Conservation (phyloP, 768 basidiomycete species). For the Hysterangium stoloniferum region DNA sequence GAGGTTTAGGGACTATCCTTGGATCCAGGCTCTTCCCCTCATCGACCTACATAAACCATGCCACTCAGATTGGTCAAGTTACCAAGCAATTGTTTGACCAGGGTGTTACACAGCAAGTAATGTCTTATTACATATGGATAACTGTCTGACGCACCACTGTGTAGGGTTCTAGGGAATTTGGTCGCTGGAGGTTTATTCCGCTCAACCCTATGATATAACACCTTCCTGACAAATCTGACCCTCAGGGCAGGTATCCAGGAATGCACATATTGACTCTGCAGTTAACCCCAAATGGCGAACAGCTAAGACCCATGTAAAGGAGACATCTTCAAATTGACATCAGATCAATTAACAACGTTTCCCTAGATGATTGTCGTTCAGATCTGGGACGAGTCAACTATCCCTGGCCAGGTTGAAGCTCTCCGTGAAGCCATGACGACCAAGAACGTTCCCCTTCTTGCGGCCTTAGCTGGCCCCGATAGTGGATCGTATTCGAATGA, state of each 20-base stretch:
- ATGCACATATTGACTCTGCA: conserved; percentile 27
- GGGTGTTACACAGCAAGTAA: background rate
- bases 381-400: background rate
- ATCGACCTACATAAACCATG: background rate
- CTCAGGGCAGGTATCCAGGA: conserved; percentile 27
- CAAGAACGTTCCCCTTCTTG: background rate
- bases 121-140: too few relatives aligned
- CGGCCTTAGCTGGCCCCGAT: background rate
- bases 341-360: too few relatives aligned
- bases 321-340: background rate
- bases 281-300: conserved; percentile 30
- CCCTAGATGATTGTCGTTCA: conserved; percentile 3
- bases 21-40: conserved; percentile 10
- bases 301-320: conserved; percentile 29
- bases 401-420: conserved; percentile 13
- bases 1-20: conserved; percentile 2
- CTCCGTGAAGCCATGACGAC: background rate
- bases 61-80: conserved; percentile 1
- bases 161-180: conserved; percentile 3
- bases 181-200: conserved; percentile 12
- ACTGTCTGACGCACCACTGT: too few relatives aligned
- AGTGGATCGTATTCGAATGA: conserved; percentile 29
- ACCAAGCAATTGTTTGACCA: background rate
- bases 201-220: too few relatives aligned
- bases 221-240: too few relatives aligned